Base-by-base conservation (phyloP, 805 yeast genomes). In the Gaillardinia entomophila region DNA sequence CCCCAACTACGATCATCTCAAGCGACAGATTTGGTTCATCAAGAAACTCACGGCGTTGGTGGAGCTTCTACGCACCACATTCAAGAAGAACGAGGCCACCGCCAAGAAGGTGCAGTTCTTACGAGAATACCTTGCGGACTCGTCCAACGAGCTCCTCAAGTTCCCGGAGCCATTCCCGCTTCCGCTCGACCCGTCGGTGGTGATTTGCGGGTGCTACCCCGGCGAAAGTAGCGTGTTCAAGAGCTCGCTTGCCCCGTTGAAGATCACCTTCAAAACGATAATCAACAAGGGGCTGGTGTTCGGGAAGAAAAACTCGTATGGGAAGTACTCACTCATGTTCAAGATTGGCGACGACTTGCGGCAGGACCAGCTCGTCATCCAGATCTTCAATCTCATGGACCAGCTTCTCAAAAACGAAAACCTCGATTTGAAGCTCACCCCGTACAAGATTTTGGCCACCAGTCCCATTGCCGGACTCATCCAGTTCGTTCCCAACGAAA, bases 281-380 rank as follows among this genome's bases (percentile, higher is more conserved):
- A 33, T 49, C 2, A 58, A 59, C 7, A 40, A 38, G 12, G 34
- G 37, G 24, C 32, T 42, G 2, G 49, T 61, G 1, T 63, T 63
- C 40, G 65, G 65, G 1, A 53, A 53, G 26, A 53, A 49, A 33
- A 42, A 43, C 24, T 54, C 54, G 31, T 50, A 63, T 33, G 68
- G 68, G 3, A 64, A 60, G 33, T 92, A 87, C 54, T 78, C 94
- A 4, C 62, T 92, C 24, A 90, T 92, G 82, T 90, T 87, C 61
- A 92, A 92, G 56, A 83, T 84, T 31, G 99, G 99, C 11, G 99
- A 84, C 42, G 98, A 92, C 53, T 66, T 92, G 31, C 68, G 97
- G 38, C 99, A 92, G 56, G 99, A 92, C 63, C 99, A 92, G 56
- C 71, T 92, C 42, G 95, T 92, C n/a, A 83, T 88, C 31, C 98